Evolutionary conservation across 306 rosid species (phyloP).

Genomic region (Pterocarpus santalinus): DNA sequence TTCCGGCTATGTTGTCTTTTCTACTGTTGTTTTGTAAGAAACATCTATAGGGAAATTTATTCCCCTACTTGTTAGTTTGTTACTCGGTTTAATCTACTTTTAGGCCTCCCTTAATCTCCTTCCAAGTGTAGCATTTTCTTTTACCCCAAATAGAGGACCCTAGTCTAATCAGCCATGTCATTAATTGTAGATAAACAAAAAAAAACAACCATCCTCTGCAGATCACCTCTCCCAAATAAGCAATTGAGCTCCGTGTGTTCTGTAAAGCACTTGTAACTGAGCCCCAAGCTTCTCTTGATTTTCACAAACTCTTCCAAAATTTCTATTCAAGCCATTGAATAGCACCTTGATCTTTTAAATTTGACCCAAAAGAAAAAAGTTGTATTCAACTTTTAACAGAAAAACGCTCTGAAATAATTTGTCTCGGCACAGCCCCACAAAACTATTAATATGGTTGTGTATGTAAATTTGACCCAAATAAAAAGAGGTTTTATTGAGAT

Average conservation of each 20-base stretch:
- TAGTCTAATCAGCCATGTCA: not conserved
- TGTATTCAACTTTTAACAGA: no score
- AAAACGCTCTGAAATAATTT: not conserved
- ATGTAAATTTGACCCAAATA: not conserved
- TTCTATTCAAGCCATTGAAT: no score
- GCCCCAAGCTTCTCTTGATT: no score
- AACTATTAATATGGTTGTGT: not conserved
- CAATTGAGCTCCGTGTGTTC: no score
- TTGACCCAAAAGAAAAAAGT: no score
- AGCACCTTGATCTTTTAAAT: no score
- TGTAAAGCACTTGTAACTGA: no score
- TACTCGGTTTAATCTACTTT: not conserved
- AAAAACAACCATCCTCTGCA: no score
- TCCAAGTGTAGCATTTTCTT: not conserved
- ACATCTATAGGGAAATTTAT: not conserved
- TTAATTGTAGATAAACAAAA: not conserved
- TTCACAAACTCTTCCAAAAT: no score
- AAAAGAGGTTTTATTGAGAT: not conserved
- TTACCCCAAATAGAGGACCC: not conserved
- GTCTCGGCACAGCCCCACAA: not conserved
- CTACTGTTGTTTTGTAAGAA: conserved; percentile 1
- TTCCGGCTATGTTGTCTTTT: not conserved
- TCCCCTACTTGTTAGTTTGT: not conserved
- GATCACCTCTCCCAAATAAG: not conserved
- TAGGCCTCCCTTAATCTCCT: not conserved